phyloP scores from a whole-genome alignment of 1,139 yeast genomes.

The Oligophagozyma castellii region DNA sequence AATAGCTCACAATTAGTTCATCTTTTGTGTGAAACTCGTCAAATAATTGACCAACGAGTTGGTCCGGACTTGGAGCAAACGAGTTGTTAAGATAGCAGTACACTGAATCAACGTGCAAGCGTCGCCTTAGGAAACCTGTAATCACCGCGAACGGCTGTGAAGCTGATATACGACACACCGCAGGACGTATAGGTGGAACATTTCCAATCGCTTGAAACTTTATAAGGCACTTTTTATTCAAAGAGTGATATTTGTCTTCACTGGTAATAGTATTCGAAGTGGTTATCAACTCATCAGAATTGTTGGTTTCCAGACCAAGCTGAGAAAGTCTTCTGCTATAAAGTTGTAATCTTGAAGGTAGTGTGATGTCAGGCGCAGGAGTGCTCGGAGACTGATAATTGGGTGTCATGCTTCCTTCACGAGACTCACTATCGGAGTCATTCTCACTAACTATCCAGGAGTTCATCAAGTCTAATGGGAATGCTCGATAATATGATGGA shows the following conservation, averaged over 20 bases:
- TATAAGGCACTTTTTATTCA: slow-evolving; percentile 15
- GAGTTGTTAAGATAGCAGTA: slow-evolving; percentile 24
- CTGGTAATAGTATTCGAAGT: slow-evolving; percentile 1
- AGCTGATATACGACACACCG: slow-evolving; percentile 17
- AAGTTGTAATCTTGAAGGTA: slow-evolving; percentile 15
- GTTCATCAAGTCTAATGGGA: too few species aligned
- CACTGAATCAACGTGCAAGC: slow-evolving; percentile 14
- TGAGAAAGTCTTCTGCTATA: slow-evolving; percentile 16
- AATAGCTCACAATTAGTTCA: slow-evolving; percentile 22
- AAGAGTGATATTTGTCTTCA: too few species aligned
- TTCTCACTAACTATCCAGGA: slow-evolving; percentile 20
- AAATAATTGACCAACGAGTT: slow-evolving; percentile 22
- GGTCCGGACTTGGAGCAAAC: slow-evolving; percentile 24
- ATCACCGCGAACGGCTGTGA: slow-evolving; percentile 19
- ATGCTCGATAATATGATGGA: too few species aligned
- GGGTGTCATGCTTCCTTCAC: slow-evolving; percentile 4
- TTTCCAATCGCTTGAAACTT: slow-evolving; percentile 24
- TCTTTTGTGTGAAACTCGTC: slow-evolving; percentile 20
- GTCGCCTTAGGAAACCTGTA: slow-evolving; percentile 12
- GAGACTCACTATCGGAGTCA: slow-evolving; percentile 13
- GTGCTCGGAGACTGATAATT: neutral
- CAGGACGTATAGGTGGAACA: slow-evolving; percentile 15
- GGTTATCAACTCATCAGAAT: neutral
- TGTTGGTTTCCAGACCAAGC: slow-evolving; percentile 11
- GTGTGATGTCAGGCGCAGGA: slow-evolving; percentile 2